Base-by-base conservation (phyloP, 148 eudicot species). In the Vaccinium myrtillus region DNA sequence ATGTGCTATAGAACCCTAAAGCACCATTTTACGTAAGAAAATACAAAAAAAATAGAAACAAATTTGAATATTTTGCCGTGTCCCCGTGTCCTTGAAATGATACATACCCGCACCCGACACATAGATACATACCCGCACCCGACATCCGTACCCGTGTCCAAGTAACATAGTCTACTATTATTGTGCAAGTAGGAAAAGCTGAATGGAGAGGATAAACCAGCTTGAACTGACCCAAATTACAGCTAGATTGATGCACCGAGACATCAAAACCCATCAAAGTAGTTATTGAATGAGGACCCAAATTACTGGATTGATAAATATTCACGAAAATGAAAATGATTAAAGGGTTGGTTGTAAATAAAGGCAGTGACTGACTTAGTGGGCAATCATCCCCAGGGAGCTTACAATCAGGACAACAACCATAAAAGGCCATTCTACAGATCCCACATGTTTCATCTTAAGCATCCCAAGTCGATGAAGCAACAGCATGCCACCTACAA, bases 381-480 rank as follows among this genome's bases (percentile, higher is more conserved):
- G 99, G 99, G 88, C 99, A 96, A 86, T 94, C 99, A 89, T 94
- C 98, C 48, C 99, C 99, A 58, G 98, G 99, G 75, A 92, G 94
- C 87, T 96, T 96, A 87, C 99, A 94, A 84, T 96, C 99, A 13
- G 98, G 95, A 91, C 99, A 96, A 81, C 99, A 96, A 84, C 99
- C 99, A 89, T 96, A 98, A 90, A 96, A 96, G 48, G 97, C 94
- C 97, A 94, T 93, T 87, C 99, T 93, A 83, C 98, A 96, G 51
- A 96, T 94, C 21, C 99, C 99, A 86, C 99, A 96, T 58, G 98
- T 94, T 88, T 96, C 99, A 87, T 96, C 99, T 83, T 94, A 98
- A 23, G 99, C 98, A 88, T 94, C 97, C 98, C 98, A 96, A 48
- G 99, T 96, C 99, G 98, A 96, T 73, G 99, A 94, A 88, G 97